A percentile compares a stretch with the other conserved stretches of the same genome.
Conservation (phyloP, 2,329 filamentous ascomycete genomes). For the Chrysosporium keratinophilum region DNA sequence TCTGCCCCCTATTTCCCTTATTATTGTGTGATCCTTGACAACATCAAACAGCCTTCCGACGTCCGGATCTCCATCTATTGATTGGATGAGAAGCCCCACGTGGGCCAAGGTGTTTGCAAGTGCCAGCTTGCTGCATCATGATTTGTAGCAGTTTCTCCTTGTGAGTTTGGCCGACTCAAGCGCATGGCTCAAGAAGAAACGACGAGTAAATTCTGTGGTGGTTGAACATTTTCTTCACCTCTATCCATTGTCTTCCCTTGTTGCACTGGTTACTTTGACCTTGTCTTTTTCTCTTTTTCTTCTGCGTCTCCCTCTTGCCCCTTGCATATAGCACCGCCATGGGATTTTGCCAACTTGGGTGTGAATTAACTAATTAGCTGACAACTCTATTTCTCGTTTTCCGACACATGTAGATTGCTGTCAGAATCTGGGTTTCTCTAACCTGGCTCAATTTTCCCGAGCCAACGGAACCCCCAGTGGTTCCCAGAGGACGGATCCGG, state of each 20-base stretch:
- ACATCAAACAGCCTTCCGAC: neutral
- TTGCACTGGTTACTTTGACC: neutral
- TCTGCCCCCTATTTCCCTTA: neutral
- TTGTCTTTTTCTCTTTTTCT: neutral
- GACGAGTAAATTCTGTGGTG: neutral
- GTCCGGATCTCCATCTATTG: slow-evolving; percentile 1
- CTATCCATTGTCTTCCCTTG: neutral
- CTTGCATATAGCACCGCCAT: neutral
- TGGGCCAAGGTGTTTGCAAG: slow-evolving; percentile 4
- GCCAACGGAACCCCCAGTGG: neutral
- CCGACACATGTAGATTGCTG: slow-evolving; percentile 33
- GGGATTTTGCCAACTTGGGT: neutral
- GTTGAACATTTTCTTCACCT: neutral
- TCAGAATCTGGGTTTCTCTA: slow-evolving; percentile 42
- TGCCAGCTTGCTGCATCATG: neutral
- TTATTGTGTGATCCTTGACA: neutral
- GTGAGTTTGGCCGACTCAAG: neutral
- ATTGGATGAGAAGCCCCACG: slow-evolving; percentile 22
- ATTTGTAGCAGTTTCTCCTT: neutral
- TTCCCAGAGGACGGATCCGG: neutral
- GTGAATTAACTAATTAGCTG: slow-evolving; percentile 25
- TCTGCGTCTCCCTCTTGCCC: neutral
- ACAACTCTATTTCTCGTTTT: slow-evolving; percentile 17
- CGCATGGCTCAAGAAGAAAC: neutral
- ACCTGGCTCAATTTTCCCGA: slow-evolving; percentile 3